These are phyloP conservation scores for Colletotrichum sp. DNA, from an alignment of 2,329 filamentous ascomycete species.

Conservation along the genomic window DNA sequence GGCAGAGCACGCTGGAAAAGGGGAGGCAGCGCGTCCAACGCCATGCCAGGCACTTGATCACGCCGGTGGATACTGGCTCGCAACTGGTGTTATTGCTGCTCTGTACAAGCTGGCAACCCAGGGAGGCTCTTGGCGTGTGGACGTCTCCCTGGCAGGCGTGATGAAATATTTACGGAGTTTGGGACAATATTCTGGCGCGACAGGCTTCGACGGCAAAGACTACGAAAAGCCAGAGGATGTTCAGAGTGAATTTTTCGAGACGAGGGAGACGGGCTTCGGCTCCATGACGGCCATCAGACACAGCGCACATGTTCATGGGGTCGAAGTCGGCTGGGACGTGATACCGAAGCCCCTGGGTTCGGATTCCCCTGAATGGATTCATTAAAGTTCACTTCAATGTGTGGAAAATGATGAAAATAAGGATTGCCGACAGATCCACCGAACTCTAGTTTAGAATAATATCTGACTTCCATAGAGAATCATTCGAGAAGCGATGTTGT, in stretches of 20 bases:
- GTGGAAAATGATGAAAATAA: not conserved
- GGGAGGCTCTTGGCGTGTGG: conserved; percentile 54
- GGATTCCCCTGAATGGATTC: conserved; percentile 45
- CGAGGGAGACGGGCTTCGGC: conserved; percentile 48
- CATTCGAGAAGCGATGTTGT: not conserved
- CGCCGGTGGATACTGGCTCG: conserved; percentile 57
- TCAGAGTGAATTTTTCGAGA: conserved; percentile 43
- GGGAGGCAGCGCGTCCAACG: conserved; percentile 42
- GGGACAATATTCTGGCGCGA: conserved; percentile 49
- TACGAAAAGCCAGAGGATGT: conserved; percentile 32
- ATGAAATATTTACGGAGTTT: conserved; percentile 61
- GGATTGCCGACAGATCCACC: not conserved
- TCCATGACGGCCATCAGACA: conserved; percentile 51
- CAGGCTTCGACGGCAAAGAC: conserved; percentile 45
- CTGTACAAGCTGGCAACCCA: conserved; percentile 48
- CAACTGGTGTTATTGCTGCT: conserved; percentile 55
- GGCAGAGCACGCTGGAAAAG: conserved; percentile 45
- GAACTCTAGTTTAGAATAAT: not conserved
- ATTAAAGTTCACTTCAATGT: not conserved
- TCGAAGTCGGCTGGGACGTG: conserved; percentile 50
- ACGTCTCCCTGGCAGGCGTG: conserved; percentile 48
- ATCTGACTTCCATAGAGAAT: not conserved
- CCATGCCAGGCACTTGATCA: conserved; percentile 64
- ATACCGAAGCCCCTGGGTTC: conserved; percentile 56
- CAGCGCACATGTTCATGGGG: conserved; percentile 48